A percentile compares a stretch with the other conserved stretches of the same genome.
Evolutionary conservation across 2,329 filamentous ascomycete species (phyloP).

Genomic region (Trichothecium sympodiale): DNA sequence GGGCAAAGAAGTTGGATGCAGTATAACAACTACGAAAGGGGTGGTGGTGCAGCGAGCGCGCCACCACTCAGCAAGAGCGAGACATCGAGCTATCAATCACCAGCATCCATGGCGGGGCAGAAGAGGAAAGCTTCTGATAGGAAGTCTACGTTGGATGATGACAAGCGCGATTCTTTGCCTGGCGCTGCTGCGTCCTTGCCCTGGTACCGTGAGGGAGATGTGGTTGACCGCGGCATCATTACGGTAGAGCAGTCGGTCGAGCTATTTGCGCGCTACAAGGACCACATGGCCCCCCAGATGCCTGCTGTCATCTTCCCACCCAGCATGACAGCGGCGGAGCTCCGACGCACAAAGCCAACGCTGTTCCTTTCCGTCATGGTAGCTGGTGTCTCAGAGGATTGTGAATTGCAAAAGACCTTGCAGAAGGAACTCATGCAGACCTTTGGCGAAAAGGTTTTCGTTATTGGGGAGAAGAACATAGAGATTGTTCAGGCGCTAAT

Average conservation of each 20-base stretch:
- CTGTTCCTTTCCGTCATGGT: slow-evolving; percentile 64
- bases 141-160: slow-evolving; percentile 6
- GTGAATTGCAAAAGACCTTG: slow-evolving; percentile 47
- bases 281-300: slow-evolving; percentile 48
- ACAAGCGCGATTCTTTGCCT: not conserved
- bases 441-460: slow-evolving; percentile 63
- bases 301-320: slow-evolving; percentile 51
- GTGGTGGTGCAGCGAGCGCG: not conserved
- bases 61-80: slow-evolving; percentile 4
- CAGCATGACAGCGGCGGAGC: slow-evolving; percentile 39
- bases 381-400: slow-evolving; percentile 47
- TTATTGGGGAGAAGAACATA: slow-evolving; percentile 68
- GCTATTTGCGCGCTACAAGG: slow-evolving; percentile 47
- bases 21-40: not conserved
- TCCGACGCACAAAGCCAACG: slow-evolving; percentile 49
- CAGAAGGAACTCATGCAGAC: slow-evolving; percentile 60
- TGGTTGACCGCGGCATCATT: slow-evolving; percentile 49
- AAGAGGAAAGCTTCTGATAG: slow-evolving; percentile 21
- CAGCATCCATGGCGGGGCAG: slow-evolving; percentile 10
- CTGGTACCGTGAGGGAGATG: slow-evolving; percentile 25
- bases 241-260: slow-evolving; percentile 41
- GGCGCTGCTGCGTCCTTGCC: not conserved
- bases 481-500: slow-evolving; percentile 74
- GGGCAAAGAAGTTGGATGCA: not conserved
- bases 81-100: slow-evolving; percentile 1